Base-by-base conservation (phyloP, 1,284 basidiomycete species). In the Papiliotrema nemorosa region DNA sequence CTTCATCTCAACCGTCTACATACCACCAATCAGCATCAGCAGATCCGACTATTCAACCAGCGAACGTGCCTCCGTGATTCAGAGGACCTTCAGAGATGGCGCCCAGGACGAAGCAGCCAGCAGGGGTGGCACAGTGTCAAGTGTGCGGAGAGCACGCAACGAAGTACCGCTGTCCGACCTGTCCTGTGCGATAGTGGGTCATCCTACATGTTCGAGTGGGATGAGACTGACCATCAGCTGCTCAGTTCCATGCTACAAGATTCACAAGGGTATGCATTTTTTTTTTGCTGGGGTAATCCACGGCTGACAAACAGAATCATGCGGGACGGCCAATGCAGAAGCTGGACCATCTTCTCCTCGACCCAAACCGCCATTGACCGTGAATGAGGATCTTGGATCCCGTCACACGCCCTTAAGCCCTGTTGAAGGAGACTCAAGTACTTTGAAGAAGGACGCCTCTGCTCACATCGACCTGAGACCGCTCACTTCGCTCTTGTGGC, bases 201-300 rank as follows among this genome's bases (percentile, higher is more conserved):
- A n/a, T 6, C 35, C 6, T 20, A 37, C 12, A 14, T 20, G 10
- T 14, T n/a, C 18, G 35, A 14, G 10, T 9, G 10, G 35, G 14
- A 7, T 37, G 10, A 37, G 14, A 12, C 46, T 50, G 35, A 46
- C n/a, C 2, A 24, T 42, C 47, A 75, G 73, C 55, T 75, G 73
- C 53, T 75, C 73, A 1, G 72, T 75, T 3, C 39, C 60, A 9
- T 75, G 73, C 55, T 74, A 66, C 55, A 74, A 74, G 50, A 45
- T 50, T 29, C 73, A 75, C 50, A 74, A 73, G 47, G 50, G 73
- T 75, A 13, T n/a, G 60, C 39, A 16, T 10, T 5, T 20, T 12
- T 14, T 1, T 13, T 6, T 16, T 44, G 26, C 24, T 9, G 13
- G 5, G n/a, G n/a, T n/a, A 9, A 44, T 18, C n/a, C 34, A 40